These are phyloP conservation scores for Coprinopsis marcescibilis DNA, from an alignment of 768 basidiomycete genomes.

Conservation along the genomic window DNA sequence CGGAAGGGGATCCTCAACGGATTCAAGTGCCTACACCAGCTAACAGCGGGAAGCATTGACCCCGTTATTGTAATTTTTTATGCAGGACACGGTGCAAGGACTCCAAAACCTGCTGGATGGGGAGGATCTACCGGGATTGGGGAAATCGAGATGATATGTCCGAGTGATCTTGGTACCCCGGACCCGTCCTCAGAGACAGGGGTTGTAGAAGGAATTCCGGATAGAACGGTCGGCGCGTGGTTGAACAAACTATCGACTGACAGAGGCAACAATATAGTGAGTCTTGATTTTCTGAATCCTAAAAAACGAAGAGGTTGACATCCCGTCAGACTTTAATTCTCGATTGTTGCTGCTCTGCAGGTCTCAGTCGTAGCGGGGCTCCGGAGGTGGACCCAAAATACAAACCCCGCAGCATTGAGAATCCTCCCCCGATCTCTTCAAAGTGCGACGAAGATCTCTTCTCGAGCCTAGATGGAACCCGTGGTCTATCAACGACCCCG, in stretches of 20 bases:
- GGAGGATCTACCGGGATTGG: slow-evolving; percentile 20
- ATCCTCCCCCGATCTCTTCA: slow-evolving; percentile 21
- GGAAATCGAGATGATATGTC: slow-evolving; percentile 30
- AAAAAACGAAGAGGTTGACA: not conserved
- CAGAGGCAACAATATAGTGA: slow-evolving; percentile 40
- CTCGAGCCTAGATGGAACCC: slow-evolving; percentile 10
- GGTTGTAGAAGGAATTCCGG: slow-evolving; percentile 32
- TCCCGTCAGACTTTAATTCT: slow-evolving; percentile 45
- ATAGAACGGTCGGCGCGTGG: slow-evolving; percentile 34
- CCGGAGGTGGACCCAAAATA: slow-evolving; percentile 9
- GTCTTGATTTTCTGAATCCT: slow-evolving; percentile 8
- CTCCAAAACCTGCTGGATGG: slow-evolving; percentile 25
- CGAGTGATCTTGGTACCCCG: slow-evolving; percentile 24
- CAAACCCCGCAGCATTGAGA: slow-evolving; percentile 19
- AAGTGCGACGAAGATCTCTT: slow-evolving; percentile 21
- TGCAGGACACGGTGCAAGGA: slow-evolving; percentile 39
- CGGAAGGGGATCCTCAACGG: slow-evolving; percentile 27
- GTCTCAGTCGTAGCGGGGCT: slow-evolving; percentile 22
- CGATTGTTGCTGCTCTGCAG: slow-evolving; percentile 41
- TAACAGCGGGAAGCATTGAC: slow-evolving; percentile 14
- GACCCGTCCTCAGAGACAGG: slow-evolving; percentile 7
- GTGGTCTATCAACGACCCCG: slow-evolving; percentile 12
- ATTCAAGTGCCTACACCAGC: slow-evolving; percentile 22
- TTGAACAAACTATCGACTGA: slow-evolving; percentile 30
- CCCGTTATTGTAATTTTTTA: slow-evolving; percentile 37